phyloP scores from a whole-genome alignment of 768 basidiomycete species.

The Podaxis pistillaris region DNA sequence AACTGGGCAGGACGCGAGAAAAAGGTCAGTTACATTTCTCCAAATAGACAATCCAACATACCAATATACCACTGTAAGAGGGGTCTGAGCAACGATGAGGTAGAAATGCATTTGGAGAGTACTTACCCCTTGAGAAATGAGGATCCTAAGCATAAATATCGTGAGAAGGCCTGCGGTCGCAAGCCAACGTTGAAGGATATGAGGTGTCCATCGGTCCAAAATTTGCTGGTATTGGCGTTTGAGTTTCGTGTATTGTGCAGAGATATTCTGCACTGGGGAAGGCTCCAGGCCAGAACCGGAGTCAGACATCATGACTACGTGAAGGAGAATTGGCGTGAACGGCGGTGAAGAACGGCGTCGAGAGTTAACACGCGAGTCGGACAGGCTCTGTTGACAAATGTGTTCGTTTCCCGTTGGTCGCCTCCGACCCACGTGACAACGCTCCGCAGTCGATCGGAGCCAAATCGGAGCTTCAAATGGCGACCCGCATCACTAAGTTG shows the following conservation, averaged over 20 bases:
- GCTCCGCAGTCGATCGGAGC: too few relatives aligned
- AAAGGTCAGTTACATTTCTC: slow-evolving; percentile 3
- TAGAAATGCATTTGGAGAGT: not conserved
- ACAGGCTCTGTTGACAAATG: slow-evolving; percentile 17
- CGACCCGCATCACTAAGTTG: not conserved
- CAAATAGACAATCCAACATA: slow-evolving; percentile 38
- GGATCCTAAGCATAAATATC: slow-evolving; percentile 82
- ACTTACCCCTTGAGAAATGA: slow-evolving; percentile 87
- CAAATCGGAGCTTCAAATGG: slow-evolving; percentile 2
- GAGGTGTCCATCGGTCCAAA: slow-evolving; percentile 92
- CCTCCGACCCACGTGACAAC: not conserved
- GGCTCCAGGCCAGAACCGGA: slow-evolving; percentile 42
- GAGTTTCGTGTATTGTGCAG: slow-evolving; percentile 47
- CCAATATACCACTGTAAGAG: slow-evolving; percentile 84
- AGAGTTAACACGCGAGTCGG: not conserved
- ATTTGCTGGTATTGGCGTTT: slow-evolving; percentile 81
- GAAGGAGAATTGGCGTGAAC: slow-evolving; percentile 14
- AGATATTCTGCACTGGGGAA: slow-evolving; percentile 48
- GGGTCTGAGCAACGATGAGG: slow-evolving; percentile 1
- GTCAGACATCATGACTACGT: slow-evolving; percentile 51
- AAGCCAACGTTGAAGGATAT: slow-evolving; percentile 87
- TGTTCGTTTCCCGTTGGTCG: slow-evolving; percentile 16
- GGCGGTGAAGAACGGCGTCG: slow-evolving; percentile 16
- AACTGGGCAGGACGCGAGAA: slow-evolving; percentile 34
- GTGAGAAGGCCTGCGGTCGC: slow-evolving; percentile 66